These are phyloP conservation scores for Dioscorea dumetorum DNA, from an alignment of 106 monocot genomes.

Conservation along the genomic window DNA sequence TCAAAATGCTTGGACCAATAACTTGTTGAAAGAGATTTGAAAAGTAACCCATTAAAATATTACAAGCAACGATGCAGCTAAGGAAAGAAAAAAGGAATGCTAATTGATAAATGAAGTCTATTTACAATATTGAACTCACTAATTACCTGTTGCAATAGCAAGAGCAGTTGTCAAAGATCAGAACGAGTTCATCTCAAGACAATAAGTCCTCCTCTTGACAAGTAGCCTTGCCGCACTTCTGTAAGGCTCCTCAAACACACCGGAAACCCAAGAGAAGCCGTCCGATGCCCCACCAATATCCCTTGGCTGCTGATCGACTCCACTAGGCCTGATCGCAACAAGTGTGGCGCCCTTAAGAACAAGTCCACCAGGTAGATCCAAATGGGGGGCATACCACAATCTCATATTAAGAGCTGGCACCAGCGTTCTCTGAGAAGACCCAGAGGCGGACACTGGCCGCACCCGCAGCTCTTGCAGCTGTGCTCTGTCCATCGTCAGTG, in stretches of 20 bases:
- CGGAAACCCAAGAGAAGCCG: conserved; percentile 33
- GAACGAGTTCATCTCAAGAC: conserved; percentile 96
- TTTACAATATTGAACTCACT: no score
- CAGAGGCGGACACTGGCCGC: conserved; percentile 50
- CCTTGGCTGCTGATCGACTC: conserved; percentile 2
- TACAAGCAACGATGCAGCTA: no score
- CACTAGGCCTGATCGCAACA: conserved; percentile 69
- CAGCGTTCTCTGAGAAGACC: conserved; percentile 59
- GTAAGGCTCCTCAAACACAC: conserved; percentile 81
- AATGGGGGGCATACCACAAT: conserved; percentile 65
- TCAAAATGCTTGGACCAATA: no score
- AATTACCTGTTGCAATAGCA: no score
- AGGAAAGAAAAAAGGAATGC: no score
- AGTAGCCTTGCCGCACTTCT: conserved; percentile 57
- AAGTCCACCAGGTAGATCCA: conserved; percentile 64
- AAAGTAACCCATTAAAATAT: no score
- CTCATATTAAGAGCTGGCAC: conserved; percentile 79
- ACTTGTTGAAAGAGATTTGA: no score
- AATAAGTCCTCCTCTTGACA: conserved; percentile 55
- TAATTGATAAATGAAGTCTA: no score
- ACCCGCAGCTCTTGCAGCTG: conserved; percentile 66
- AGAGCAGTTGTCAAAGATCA: conserved; percentile 15
- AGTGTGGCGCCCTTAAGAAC: conserved; percentile 76
- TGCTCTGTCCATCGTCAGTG: conserved; percentile 45
- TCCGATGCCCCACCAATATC: conserved; percentile 5